Base-by-base conservation (phyloP, 768 basidiomycete genomes). In the Chiua virens region DNA sequence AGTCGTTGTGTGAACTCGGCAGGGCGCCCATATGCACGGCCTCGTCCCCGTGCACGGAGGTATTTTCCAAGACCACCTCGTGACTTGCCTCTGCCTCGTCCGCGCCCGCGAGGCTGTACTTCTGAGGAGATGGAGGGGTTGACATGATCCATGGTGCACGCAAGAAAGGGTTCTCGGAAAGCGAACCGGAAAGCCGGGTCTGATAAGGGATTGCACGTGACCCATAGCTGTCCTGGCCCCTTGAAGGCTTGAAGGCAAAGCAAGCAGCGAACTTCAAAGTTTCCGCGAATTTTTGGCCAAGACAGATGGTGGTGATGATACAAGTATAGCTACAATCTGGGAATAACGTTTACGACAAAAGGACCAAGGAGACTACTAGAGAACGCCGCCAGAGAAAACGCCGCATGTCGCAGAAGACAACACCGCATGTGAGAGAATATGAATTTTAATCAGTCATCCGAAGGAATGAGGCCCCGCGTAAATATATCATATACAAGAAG, bases 61-160 rank as follows among this genome's bases (percentile, higher is more conserved):
- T 85, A 86, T 69, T 89, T 90, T 1, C 87, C 87, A 4, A 82
- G 70, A 3, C 86, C 86, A 1, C 87, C 87, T 46, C 86, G 77
- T 45, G 83, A 80, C 60, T 77, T 79, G 22, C 80, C 76, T 50
- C 81, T 68, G 0, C 81, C 81, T 49, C 79, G 59, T 3, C 75
- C 76, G 4, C 81, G 75, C 9, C 67, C 59, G 27, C 52, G 64
- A 40, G 57, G 28, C n/a, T 57, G 53, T n/a, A 21, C 50, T 23
- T 60, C 55, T 0, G 55, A 36, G 4, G 55, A 32, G 14, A 30
- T 25, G 25, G 63, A 47, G 3, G 54, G n/a, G 13, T 8, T 55
- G 28, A 47, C 32, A 23, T 67, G 59, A 1, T 50, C 42, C 53
- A 54, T 55, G 14, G 21, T 25, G 40, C n/a, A 18, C 11, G 35